phyloP scores from a whole-genome alignment of 441 rosid species.

The Gossypium schwendimanii region DNA sequence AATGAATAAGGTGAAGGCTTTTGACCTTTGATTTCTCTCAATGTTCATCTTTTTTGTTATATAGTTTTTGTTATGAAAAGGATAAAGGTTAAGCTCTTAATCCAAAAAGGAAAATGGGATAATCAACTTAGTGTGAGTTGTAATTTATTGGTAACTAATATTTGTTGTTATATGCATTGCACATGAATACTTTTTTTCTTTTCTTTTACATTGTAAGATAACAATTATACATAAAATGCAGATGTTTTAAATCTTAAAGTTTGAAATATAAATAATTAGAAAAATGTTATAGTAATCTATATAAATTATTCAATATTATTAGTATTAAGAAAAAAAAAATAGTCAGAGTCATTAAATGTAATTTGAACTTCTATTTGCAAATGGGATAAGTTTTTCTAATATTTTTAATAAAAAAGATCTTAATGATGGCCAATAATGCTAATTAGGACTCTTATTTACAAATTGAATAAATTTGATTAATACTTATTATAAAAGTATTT shows the following conservation, averaged over 20 bases:
- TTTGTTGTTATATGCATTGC: neutral
- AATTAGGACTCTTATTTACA: neutral
- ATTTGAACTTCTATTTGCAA: neutral
- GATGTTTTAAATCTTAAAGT: neutral
- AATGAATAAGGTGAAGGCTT: slow-evolving; percentile 81
- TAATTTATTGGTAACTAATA: neutral
- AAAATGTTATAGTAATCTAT: neutral
- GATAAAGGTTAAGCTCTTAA: neutral
- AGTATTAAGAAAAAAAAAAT: neutral
- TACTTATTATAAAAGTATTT: neutral
- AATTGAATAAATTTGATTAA: neutral
- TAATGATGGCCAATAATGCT: neutral
- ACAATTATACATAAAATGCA: neutral
- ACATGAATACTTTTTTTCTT: neutral
- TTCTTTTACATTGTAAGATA: neutral
- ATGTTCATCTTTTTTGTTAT: neutral
- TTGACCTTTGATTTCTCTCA: neutral
- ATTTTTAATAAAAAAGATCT: neutral
- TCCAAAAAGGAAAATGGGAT: neutral
- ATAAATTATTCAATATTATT: neutral
- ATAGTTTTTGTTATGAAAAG: neutral
- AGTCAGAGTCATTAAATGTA: neutral
- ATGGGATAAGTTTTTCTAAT: neutral
- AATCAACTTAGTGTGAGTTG: neutral
- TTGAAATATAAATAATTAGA: neutral